Base-by-base conservation (phyloP, 1,284 basidiomycete genomes). In the Apiotrichum siamense region DNA sequence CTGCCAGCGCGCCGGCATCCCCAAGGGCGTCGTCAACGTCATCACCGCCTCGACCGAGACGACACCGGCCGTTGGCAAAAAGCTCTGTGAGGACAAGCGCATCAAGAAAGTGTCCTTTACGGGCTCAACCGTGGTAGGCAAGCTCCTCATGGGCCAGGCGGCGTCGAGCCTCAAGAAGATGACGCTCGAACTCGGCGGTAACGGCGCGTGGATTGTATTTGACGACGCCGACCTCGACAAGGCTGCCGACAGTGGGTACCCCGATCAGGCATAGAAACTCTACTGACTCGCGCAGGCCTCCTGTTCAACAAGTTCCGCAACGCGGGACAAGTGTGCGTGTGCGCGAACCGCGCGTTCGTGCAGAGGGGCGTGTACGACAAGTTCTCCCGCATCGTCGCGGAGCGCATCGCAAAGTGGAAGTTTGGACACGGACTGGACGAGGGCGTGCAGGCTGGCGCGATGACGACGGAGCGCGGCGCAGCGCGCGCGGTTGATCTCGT, bases 11-110 rank as follows among this genome's bases (percentile, higher is more conserved):
- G 53, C 53, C 57, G 88, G 89, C 24, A 88, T 91, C 70, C 91
- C 91, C 3, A 81, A 87, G 7, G 91, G 92, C 49, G 92, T 94
- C 24, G 69, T 94, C 61, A 93, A 94, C 75, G 86, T 87, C 33
- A 79, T 91, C 20, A 83, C 85, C 3, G 89, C 84, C 11, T 83
- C 81, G 67, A 84, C 84, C 31, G 60, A 68, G 59, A 79, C 76
- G 35, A 55, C 54, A 7, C 54, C 54, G n/a, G 57, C 47, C 5
- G 53, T 58, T 43, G 62, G 62, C 44, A 55, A 62, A 44, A 57
- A 56, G 49, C 37, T 64, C 39, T 64, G 62, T 46, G 58, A 59
- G 20, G 58, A 58, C 47, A 62, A 62, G 57, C 55, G 55, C 15
- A 54, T 64, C 50, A 64, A 64, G 49, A 97, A 96, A 75, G 79